Conservation (phyloP, 768 basidiomycete species). For the Mycena vulgaris region DNA sequence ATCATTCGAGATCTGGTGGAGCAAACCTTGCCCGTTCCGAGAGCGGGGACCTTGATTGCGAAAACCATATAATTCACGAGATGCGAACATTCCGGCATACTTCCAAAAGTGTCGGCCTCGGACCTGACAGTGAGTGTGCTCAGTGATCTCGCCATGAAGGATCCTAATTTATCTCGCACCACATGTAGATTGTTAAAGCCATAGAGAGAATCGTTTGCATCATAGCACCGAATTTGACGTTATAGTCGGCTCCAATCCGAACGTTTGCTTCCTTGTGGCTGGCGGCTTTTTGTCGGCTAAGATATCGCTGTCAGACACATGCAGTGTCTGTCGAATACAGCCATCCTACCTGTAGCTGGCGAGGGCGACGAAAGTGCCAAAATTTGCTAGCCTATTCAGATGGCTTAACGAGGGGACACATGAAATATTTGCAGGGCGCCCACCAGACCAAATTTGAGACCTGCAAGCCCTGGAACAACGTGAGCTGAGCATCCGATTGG, state of each 20-base stretch:
- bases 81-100: slow-evolving; percentile 46
- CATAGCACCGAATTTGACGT: slow-evolving; percentile 57
- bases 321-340: no score
- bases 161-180: slow-evolving; percentile 43
- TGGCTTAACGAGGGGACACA: neutral
- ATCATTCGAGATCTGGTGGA: neutral
- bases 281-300: slow-evolving; percentile 52
- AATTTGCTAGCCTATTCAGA: slow-evolving; percentile 56
- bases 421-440: slow-evolving; percentile 16
- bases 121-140: slow-evolving; percentile 42
- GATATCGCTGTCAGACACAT: neutral
- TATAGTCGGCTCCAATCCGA: slow-evolving; percentile 45
- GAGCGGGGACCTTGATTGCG: slow-evolving; percentile 49
- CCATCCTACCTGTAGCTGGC: slow-evolving; percentile 51
- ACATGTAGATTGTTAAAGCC: slow-evolving; percentile 56
- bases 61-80: slow-evolving; percentile 55
- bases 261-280: slow-evolving; percentile 30
- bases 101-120: slow-evolving; percentile 48
- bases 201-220: slow-evolving; percentile 56
- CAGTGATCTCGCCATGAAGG: neutral
- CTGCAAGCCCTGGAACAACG: slow-evolving; percentile 58
- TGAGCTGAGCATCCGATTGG: slow-evolving; percentile 44
- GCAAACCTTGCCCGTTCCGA: slow-evolving; percentile 46
- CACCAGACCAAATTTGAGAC: slow-evolving; percentile 60
- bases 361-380: slow-evolving; percentile 57